Evolutionary conservation across 2,329 filamentous ascomycete species (phyloP).

Genomic region (Sclerotinia subarctica): DNA sequence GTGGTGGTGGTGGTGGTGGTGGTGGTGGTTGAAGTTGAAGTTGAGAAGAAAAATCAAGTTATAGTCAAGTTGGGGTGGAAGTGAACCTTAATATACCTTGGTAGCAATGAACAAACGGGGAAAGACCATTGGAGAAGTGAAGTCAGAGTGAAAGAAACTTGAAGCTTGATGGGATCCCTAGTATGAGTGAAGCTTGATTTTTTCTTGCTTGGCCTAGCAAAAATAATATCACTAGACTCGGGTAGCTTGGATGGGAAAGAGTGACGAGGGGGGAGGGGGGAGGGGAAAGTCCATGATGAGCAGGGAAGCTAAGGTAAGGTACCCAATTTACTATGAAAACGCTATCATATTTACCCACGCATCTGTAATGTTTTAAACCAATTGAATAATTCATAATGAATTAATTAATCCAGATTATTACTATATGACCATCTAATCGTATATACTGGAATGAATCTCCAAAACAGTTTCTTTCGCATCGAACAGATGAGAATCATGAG

Average conservation of each 20-base stretch:
- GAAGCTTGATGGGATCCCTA: neutral
- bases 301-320: constrained; percentile 10
- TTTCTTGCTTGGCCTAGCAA: neutral
- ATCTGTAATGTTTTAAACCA: neutral
- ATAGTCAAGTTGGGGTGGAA: neutral
- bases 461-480: neutral
- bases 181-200: neutral
- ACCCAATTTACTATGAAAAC: neutral
- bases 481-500: neutral
- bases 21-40: neutral
- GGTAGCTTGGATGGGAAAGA: neutral
- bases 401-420: neutral
- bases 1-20: neutral
- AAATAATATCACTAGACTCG: no score
- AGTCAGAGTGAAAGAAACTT: neutral
- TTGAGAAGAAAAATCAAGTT: neutral
- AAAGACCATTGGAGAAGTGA: constrained; percentile 5
- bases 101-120: neutral
- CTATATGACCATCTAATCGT: neutral
- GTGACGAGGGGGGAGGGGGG: neutral
- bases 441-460: no score
- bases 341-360: neutral
- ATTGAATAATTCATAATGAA: neutral
- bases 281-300: neutral
- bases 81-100: neutral